A percentile compares a stretch with the other conserved stretches of the same genome.
Evolutionary conservation across 306 rosid genomes (phyloP).

Genomic region (Vigna unguiculata): DNA sequence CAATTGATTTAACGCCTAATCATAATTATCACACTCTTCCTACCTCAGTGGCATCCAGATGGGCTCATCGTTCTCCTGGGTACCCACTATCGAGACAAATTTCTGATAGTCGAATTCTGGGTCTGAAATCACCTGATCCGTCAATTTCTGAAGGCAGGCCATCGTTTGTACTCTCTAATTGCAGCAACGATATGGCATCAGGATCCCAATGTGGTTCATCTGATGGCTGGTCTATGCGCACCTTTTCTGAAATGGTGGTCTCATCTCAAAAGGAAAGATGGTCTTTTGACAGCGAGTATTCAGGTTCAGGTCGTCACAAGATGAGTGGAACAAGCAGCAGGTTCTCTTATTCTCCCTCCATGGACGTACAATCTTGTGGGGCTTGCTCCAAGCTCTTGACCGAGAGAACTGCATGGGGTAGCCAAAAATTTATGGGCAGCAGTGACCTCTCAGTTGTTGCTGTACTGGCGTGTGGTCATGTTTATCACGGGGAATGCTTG

Average conservation of each 20-base stretch:
- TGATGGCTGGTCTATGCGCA: slow-evolving; percentile 91
- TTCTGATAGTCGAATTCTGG: slow-evolving; percentile 74
- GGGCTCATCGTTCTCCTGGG: slow-evolving; percentile 76
- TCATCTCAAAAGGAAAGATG: slow-evolving; percentile 81
- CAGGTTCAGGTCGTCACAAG: slow-evolving; percentile 66
- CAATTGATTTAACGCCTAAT: slow-evolving; percentile 46
- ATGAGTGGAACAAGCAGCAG: slow-evolving; percentile 72
- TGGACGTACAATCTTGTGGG: slow-evolving; percentile 69
- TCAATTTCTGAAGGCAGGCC: slow-evolving; percentile 78
- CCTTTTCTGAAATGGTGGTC: slow-evolving; percentile 90
- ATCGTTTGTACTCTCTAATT: slow-evolving; percentile 69
- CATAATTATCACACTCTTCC: slow-evolving; percentile 53
- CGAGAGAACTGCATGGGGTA: slow-evolving; percentile 73
- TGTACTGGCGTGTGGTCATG: slow-evolving; percentile 75
- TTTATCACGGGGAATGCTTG: slow-evolving; percentile 78
- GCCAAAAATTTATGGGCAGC: slow-evolving; percentile 57
- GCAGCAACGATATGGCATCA: slow-evolving; percentile 73
- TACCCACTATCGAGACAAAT: slow-evolving; percentile 74
- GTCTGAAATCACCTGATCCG: slow-evolving; percentile 76
- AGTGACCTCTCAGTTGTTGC: slow-evolving; percentile 69
- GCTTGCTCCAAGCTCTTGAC: slow-evolving; percentile 69
- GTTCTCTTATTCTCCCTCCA: slow-evolving; percentile 70
- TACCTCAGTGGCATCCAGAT: slow-evolving; percentile 66
- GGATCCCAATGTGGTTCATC: slow-evolving; percentile 87
- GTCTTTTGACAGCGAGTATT: slow-evolving; percentile 83